Conservation (phyloP, 1,139 yeast species). For the Sugiyamaella grinbergsii region DNA sequence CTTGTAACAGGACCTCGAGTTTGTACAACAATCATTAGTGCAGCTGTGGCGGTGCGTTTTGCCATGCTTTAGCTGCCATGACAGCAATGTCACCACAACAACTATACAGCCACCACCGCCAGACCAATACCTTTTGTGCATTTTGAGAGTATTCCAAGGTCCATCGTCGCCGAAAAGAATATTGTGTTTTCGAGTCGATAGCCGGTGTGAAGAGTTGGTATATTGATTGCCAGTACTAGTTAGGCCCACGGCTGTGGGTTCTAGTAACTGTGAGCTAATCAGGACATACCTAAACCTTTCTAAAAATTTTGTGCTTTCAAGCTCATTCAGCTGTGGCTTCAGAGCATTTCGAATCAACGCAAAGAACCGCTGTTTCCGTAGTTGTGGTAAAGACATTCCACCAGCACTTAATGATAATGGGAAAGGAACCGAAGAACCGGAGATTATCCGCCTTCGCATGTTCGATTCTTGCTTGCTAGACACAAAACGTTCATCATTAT, state of each 20-base stretch:
- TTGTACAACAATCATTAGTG: neutral
- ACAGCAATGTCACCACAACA: slow-evolving; percentile 40
- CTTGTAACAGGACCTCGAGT: neutral
- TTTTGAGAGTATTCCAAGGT: slow-evolving; percentile 38
- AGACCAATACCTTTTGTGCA: slow-evolving; percentile 35
- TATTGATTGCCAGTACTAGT: neutral
- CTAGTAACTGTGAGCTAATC: slow-evolving; percentile 49
- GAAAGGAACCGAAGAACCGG: slow-evolving; percentile 21
- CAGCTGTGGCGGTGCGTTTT: slow-evolving; percentile 5
- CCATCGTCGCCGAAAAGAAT: slow-evolving; percentile 35
- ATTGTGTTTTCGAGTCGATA: slow-evolving; percentile 25
- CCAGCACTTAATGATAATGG: slow-evolving; percentile 34
- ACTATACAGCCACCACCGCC: slow-evolving; percentile 45
- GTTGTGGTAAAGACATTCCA: slow-evolving; percentile 20
- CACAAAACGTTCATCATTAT: neutral
- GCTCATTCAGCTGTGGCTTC: slow-evolving; percentile 33
- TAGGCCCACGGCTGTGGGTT: slow-evolving; percentile 22
- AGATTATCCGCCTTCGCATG: slow-evolving; percentile 16
- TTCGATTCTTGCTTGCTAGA: slow-evolving; percentile 15
- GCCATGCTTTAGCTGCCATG: slow-evolving; percentile 34
- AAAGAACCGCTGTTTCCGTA: slow-evolving; percentile 35
- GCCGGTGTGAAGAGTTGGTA: neutral
- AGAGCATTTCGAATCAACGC: slow-evolving; percentile 35
- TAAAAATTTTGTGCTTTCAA: slow-evolving; percentile 43
- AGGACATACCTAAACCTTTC: slow-evolving; percentile 51